phyloP scores from a whole-genome alignment of 2,329 filamentous ascomycete genomes.

The Microdochium nivale region DNA sequence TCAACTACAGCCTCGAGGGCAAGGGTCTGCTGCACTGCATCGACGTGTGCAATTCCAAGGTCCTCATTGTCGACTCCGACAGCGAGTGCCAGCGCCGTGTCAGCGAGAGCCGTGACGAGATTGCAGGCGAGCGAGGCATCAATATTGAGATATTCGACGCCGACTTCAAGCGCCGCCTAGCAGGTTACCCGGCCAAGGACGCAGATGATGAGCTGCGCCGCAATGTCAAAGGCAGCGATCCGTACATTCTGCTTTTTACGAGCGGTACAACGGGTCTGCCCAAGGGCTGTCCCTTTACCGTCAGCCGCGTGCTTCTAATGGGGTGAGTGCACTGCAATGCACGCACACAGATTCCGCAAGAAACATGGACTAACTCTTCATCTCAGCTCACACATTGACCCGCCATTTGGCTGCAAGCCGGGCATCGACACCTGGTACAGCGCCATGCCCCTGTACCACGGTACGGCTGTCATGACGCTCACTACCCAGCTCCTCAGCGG shows the following conservation, averaged over 20 bases:
- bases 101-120: constrained; percentile 40
- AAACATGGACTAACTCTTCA: neutral
- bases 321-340: constrained; percentile 9
- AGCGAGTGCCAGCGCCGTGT: constrained; percentile 40
- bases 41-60: constrained; percentile 39
- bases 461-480: constrained; percentile 52
- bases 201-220: constrained; percentile 44
- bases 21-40: constrained; percentile 55
- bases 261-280: constrained; percentile 64
- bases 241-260: constrained; percentile 59
- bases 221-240: constrained; percentile 37
- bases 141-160: constrained; percentile 39
- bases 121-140: constrained; percentile 37
- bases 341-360: neutral
- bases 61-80: constrained; percentile 49
- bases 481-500: constrained; percentile 39
- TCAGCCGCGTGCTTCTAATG: constrained; percentile 19
- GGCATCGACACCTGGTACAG: constrained; percentile 54
- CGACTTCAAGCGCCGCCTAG: constrained; percentile 28
- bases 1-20: constrained; percentile 57
- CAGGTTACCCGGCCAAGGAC: constrained; percentile 32
- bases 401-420: constrained; percentile 2
- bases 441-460: constrained; percentile 67
- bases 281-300: constrained; percentile 56
- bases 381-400: neutral